A percentile compares a stretch with the other conserved stretches of the same genome.
Conservation (phyloP, 805 yeast genomes). For the Lachancea kluyveri region DNA sequence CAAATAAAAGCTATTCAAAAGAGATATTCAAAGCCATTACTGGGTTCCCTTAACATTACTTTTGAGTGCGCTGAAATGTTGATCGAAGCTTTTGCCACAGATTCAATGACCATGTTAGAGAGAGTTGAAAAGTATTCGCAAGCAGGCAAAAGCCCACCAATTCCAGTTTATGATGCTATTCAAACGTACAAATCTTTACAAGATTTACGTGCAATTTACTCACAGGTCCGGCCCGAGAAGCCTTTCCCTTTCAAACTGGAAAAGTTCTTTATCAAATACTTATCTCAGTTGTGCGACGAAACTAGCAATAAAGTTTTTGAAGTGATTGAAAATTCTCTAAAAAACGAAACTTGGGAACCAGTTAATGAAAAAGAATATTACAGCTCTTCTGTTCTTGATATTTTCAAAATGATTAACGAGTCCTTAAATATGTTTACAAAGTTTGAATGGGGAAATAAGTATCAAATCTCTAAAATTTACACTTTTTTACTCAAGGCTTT, state of each 20-base stretch:
- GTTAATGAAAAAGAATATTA: slow-evolving; percentile 38
- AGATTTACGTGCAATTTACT: slow-evolving; percentile 46
- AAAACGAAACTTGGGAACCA: slow-evolving; percentile 52
- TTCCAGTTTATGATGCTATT: slow-evolving; percentile 50
- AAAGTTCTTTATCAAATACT: slow-evolving; percentile 43
- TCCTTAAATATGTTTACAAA: slow-evolving; percentile 49
- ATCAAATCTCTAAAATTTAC: slow-evolving; percentile 55
- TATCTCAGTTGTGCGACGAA: slow-evolving; percentile 35
- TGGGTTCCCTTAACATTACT: slow-evolving; percentile 51
- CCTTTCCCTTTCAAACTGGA: slow-evolving; percentile 52
- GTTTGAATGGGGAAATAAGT: slow-evolving; percentile 60
- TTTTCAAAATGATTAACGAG: slow-evolving; percentile 57
- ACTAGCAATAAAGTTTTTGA: slow-evolving; percentile 41
- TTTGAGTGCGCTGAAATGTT: slow-evolving; percentile 41
- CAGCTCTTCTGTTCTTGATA: slow-evolving; percentile 62
- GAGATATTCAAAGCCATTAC: slow-evolving; percentile 52
- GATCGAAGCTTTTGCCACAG: slow-evolving; percentile 49
- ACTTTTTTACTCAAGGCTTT: slow-evolving; percentile 58
- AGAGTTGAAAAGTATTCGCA: slow-evolving; percentile 40
- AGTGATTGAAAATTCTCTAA: slow-evolving; percentile 50
- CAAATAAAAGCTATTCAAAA: slow-evolving; percentile 49
- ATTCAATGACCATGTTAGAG: slow-evolving; percentile 43
- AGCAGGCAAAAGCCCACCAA: slow-evolving; percentile 26
- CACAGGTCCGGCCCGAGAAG: slow-evolving; percentile 39
- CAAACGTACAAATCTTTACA: slow-evolving; percentile 48